These are phyloP conservation scores for Ilex aquifolium DNA, from an alignment of 257 asterid species.

Conservation along the genomic window DNA sequence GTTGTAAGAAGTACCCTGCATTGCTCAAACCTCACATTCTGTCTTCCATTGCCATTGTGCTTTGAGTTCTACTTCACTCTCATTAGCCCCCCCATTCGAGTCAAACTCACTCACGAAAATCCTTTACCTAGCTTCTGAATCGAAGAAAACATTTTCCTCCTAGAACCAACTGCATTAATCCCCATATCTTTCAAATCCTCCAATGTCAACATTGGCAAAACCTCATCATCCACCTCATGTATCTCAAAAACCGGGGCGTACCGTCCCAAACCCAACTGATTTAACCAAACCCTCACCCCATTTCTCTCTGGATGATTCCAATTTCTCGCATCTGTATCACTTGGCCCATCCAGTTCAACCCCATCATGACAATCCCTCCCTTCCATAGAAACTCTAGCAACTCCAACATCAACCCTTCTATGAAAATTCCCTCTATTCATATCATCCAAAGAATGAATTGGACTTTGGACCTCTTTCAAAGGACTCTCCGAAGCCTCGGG, in stretches of 20 bases:
- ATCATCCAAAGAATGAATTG: slow-evolving; percentile 8
- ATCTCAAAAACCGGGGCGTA: slow-evolving; percentile 45
- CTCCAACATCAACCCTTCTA: background rate
- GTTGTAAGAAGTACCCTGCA: background rate
- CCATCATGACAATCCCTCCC: slow-evolving; percentile 1
- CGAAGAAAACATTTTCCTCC: slow-evolving; percentile 55
- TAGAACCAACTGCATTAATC: slow-evolving; percentile 44
- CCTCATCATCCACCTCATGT: slow-evolving; percentile 68
- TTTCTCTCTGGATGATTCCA: slow-evolving; percentile 9
- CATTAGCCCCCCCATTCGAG: background rate
- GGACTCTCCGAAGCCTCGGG: slow-evolving; percentile 3
- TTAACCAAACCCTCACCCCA: slow-evolving; percentile 39
- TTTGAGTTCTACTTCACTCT: background rate
- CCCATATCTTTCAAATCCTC: slow-evolving; percentile 86
- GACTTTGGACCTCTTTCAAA: slow-evolving; percentile 4
- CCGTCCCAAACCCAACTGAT: slow-evolving; percentile 38
- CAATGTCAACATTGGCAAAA: slow-evolving; percentile 50
- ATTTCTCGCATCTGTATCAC: slow-evolving; percentile 5
- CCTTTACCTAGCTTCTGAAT: slow-evolving; percentile 36
- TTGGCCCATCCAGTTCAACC: background rate
- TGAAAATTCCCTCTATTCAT: background rate
- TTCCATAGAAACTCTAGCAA: slow-evolving; percentile 1
- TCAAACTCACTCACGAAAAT: background rate
- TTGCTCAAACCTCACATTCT: background rate
- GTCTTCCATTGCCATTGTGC: background rate